Conservation (phyloP, 495 filamentous ascomycete genomes). For the Talaromyces stipitatus region DNA sequence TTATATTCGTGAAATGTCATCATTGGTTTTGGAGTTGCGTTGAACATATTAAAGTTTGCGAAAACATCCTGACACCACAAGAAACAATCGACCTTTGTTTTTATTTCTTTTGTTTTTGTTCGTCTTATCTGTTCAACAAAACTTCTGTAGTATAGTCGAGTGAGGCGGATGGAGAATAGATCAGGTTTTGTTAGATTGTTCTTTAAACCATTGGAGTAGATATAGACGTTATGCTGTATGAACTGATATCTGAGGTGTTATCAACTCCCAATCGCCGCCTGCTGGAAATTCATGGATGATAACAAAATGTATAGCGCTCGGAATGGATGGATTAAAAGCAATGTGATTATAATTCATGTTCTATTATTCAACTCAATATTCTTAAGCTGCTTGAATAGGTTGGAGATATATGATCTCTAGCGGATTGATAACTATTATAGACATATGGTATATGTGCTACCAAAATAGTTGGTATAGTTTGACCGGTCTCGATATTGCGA, state of each 20-base stretch:
- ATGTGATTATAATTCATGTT: not conserved
- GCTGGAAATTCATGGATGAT: too few relatives aligned
- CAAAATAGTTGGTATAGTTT: not conserved
- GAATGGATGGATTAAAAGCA: too few relatives aligned
- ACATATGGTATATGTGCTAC: not conserved
- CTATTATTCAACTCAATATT: not conserved
- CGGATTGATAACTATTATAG: not conserved
- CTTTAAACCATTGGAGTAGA: not conserved
- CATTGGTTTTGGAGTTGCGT: not conserved
- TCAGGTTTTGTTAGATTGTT: not conserved
- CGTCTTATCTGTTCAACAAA: not conserved
- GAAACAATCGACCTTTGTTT: not conserved
- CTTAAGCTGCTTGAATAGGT: not conserved
- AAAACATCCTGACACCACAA: not conserved
- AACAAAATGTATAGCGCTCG: too few relatives aligned
- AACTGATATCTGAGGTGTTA: too few relatives aligned
- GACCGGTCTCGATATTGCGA: too few relatives aligned
- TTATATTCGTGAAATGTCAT: not conserved
- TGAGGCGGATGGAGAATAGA: slow-evolving; percentile 3
- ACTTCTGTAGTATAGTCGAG: slow-evolving; percentile 7
- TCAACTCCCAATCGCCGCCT: too few relatives aligned
- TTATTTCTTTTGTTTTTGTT: not conserved
- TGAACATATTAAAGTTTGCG: not conserved
- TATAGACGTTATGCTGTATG: too few relatives aligned
- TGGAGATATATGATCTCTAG: not conserved